Conservation (phyloP, 306 rosid species). For the Ochetophila trinervis region DNA sequence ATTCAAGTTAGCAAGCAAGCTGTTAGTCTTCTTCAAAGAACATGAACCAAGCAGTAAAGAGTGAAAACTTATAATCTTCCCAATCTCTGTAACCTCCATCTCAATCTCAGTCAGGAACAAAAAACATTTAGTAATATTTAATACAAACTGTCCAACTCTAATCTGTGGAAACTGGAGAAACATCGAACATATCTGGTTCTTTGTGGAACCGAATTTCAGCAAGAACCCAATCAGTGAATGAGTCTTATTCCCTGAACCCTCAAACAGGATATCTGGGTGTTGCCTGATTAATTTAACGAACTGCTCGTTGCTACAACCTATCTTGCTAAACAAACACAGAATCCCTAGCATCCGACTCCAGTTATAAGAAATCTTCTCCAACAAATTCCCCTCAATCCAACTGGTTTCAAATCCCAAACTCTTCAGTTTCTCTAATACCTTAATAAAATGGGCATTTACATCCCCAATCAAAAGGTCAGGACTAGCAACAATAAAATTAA, state of each 20-base stretch:
- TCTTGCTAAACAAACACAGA: constrained; percentile 39
- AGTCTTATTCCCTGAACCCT: constrained; percentile 57
- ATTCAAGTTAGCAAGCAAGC: constrained; percentile 45
- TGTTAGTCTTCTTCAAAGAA: constrained; percentile 48
- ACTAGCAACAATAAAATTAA: constrained; percentile 37
- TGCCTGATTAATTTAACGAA: constrained; percentile 33
- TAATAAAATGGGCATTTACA: constrained; percentile 37
- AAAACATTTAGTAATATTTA: constrained; percentile 51
- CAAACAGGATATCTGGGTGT: constrained; percentile 53
- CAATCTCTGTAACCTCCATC: constrained; percentile 53
- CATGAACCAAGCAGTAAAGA: constrained; percentile 51
- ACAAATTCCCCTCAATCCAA: constrained; percentile 47
- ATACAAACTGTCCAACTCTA: constrained; percentile 38
- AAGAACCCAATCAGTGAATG: constrained; percentile 52
- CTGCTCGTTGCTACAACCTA: constrained; percentile 38
- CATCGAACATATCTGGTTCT: constrained; percentile 39
- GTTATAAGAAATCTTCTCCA: constrained; percentile 38
- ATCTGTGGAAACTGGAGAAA: constrained; percentile 56
- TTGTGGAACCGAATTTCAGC: constrained; percentile 51
- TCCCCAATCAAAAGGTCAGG: constrained; percentile 68
- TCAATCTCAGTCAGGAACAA: constrained; percentile 49
- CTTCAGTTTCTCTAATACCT: constrained; percentile 50
- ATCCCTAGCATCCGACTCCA: constrained; percentile 57
- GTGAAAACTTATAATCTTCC: constrained; percentile 47
- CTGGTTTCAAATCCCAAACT: constrained; percentile 38